Conservation (phyloP, 1,284 basidiomycete genomes). For the Sanguinoderma infundibulare region DNA sequence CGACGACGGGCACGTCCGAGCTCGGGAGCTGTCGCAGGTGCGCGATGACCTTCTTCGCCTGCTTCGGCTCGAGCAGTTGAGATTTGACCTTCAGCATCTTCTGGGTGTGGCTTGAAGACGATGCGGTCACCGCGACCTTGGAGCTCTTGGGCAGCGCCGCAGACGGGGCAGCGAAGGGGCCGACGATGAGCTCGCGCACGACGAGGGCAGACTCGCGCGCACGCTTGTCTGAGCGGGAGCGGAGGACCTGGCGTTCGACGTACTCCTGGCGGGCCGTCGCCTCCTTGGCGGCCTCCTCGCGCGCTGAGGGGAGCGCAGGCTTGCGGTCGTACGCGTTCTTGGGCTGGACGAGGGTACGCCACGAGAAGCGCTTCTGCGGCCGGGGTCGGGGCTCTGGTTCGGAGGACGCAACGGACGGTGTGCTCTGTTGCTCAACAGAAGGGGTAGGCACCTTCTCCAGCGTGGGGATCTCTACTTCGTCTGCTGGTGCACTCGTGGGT, state of each 20-base stretch:
- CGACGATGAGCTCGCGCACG: constrained; percentile 71
- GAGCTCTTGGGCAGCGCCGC: constrained; percentile 34
- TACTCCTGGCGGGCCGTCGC: constrained; percentile 17
- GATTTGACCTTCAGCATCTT: constrained; percentile 72
- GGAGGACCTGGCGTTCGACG: constrained; percentile 26
- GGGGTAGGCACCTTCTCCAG: not conserved
- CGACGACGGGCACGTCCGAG: constrained; percentile 29
- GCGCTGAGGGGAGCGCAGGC: constrained; percentile 41
- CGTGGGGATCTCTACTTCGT: not conserved
- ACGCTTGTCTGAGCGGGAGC: constrained; percentile 55
- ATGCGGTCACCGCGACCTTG: constrained; percentile 39
- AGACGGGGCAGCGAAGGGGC: constrained; percentile 38
- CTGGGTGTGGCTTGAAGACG: constrained; percentile 41
- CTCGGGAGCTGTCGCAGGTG: constrained; percentile 58
- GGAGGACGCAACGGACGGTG: not conserved
- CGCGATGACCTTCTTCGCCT: constrained; percentile 70
- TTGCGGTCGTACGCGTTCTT: constrained; percentile 37
- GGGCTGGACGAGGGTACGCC: constrained; percentile 26
- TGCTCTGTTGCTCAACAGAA: not conserved
- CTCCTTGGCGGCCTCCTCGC: constrained; percentile 32
- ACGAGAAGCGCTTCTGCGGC: constrained; percentile 32
- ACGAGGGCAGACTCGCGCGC: constrained; percentile 67
- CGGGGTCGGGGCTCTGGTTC: constrained; percentile 4
- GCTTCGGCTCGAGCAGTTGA: constrained; percentile 65
- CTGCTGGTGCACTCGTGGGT: not conserved